These are phyloP conservation scores for Phytophthora boehmeriae DNA, from an alignment of 352 stramenopile genomes.

Conservation along the genomic window DNA sequence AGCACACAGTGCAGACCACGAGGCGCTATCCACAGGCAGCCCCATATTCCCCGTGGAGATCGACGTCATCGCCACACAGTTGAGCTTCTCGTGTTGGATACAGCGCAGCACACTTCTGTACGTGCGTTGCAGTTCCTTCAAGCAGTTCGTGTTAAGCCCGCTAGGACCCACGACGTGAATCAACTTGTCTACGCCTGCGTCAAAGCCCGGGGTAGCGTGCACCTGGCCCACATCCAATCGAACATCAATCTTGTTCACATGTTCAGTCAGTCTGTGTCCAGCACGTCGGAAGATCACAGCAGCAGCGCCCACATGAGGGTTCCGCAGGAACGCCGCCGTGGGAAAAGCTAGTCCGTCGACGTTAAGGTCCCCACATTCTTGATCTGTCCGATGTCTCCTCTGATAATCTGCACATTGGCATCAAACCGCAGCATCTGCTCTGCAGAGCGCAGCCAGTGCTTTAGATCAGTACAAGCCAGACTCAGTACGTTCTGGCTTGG, in stretches of 20 bases:
- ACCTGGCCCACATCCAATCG: slow-evolving; percentile 36
- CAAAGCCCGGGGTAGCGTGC: slow-evolving; percentile 53
- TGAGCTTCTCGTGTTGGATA: slow-evolving; percentile 43
- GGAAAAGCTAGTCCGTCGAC: slow-evolving; percentile 48
- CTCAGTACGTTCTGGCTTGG: slow-evolving; percentile 30
- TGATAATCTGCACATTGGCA: slow-evolving; percentile 35
- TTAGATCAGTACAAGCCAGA: slow-evolving; percentile 30
- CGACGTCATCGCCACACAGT: slow-evolving; percentile 62
- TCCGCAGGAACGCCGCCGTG: slow-evolving; percentile 25
- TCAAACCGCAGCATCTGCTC: slow-evolving; percentile 49
- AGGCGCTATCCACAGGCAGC: slow-evolving; percentile 37
- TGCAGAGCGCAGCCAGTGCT: slow-evolving; percentile 38
- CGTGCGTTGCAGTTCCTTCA: slow-evolving; percentile 33
- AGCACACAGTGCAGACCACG: slow-evolving; percentile 50
- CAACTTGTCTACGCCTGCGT: slow-evolving; percentile 54
- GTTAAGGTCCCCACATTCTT: slow-evolving; percentile 13
- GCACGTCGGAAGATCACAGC: slow-evolving; percentile 38
- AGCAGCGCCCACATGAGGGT: slow-evolving; percentile 36
- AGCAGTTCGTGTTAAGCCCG: slow-evolving; percentile 26
- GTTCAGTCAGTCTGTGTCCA: slow-evolving; percentile 23
- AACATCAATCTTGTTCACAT: slow-evolving; percentile 26
- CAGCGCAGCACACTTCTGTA: slow-evolving; percentile 46
- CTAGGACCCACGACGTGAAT: slow-evolving; percentile 67
- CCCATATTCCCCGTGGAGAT: slow-evolving; percentile 74
- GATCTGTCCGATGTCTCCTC: slow-evolving; percentile 51